A percentile compares a stretch with the other conserved stretches of the same genome.
Conservation (phyloP, 75 land plant genomes). For the Selaginella tamariscina region DNA sequence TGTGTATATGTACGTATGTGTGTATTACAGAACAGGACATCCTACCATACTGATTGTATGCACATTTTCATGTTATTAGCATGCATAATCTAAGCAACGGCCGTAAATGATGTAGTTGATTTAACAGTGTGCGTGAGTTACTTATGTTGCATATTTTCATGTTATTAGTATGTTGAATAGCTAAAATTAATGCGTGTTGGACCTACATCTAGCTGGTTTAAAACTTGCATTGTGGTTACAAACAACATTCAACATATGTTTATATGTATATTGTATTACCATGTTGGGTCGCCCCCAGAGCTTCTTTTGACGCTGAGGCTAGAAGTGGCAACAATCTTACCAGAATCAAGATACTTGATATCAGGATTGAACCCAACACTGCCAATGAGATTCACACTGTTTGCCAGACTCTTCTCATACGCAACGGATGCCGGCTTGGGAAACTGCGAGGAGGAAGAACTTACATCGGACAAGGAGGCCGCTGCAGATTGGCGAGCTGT, state of each 20-base stretch:
- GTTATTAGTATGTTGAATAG: neutral
- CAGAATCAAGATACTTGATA: constrained; percentile 49
- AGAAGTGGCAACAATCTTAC: constrained; percentile 58
- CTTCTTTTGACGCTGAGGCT: constrained; percentile 37
- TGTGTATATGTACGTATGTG: too few relatives aligned
- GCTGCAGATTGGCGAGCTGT: neutral
- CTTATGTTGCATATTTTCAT: neutral
- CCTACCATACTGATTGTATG: too few relatives aligned
- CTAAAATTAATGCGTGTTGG: too few relatives aligned
- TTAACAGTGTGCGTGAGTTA: neutral
- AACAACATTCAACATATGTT: constrained; percentile 37
- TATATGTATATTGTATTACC: neutral
- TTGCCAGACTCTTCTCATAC: constrained; percentile 65
- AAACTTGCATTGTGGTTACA: neutral
- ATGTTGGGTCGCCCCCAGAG: neutral
- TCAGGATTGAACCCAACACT: constrained; percentile 37
- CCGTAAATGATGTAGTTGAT: neutral
- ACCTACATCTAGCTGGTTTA: too few relatives aligned
- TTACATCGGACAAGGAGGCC: neutral
- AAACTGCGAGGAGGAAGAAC: constrained; percentile 6
- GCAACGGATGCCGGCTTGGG: constrained; percentile 43
- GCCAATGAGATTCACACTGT: constrained; percentile 63
- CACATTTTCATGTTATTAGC: too few relatives aligned
- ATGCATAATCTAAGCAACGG: too few relatives aligned
- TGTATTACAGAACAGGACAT: too few relatives aligned